Percentiles rank a stretch among this genome's conserved stretches.
Conservation (phyloP, 495 filamentous ascomycete genomes). For the Delitschia confertaspora region DNA sequence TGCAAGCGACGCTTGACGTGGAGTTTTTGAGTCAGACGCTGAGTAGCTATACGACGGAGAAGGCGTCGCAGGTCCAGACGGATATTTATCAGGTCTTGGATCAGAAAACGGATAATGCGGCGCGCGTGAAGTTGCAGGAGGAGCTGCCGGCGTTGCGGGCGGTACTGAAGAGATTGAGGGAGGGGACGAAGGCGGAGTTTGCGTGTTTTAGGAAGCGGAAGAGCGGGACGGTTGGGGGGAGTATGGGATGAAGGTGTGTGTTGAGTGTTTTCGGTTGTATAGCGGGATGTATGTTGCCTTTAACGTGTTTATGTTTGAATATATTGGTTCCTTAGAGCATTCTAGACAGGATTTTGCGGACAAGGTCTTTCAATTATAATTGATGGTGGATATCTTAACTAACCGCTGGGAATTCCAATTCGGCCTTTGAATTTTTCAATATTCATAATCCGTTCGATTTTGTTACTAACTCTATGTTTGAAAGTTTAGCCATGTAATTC, state of each 20-base stretch:
- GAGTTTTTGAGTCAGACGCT: slow-evolving; percentile 95
- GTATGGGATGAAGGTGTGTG: background rate
- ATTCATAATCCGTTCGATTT: no score
- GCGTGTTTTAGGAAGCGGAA: slow-evolving; percentile 32
- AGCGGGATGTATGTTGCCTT: background rate
- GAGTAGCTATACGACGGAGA: slow-evolving; percentile 75
- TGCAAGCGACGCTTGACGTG: slow-evolving; percentile 94
- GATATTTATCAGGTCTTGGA: slow-evolving; percentile 87
- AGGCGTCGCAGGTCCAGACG: slow-evolving; percentile 67
- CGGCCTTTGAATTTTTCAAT: no score
- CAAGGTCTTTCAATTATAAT: no score
- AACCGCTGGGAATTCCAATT: no score
- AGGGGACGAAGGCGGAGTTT: slow-evolving; percentile 78
- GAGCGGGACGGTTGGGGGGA: slow-evolving; percentile 19
- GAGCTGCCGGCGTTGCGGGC: slow-evolving; percentile 84
- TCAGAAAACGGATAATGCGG: slow-evolving; percentile 73
- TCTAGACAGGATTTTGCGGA: no score
- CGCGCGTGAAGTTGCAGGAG: slow-evolving; percentile 64
- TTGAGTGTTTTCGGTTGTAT: background rate
- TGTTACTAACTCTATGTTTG: no score
- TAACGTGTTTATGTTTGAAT: background rate
- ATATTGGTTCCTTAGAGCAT: background rate
- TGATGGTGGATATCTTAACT: no score
- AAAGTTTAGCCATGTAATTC: no score
- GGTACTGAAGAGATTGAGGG: slow-evolving; percentile 71